These are phyloP conservation scores for Rhinocladiella similis DNA, from an alignment of 2,329 filamentous ascomycete genomes.

Conservation along the genomic window DNA sequence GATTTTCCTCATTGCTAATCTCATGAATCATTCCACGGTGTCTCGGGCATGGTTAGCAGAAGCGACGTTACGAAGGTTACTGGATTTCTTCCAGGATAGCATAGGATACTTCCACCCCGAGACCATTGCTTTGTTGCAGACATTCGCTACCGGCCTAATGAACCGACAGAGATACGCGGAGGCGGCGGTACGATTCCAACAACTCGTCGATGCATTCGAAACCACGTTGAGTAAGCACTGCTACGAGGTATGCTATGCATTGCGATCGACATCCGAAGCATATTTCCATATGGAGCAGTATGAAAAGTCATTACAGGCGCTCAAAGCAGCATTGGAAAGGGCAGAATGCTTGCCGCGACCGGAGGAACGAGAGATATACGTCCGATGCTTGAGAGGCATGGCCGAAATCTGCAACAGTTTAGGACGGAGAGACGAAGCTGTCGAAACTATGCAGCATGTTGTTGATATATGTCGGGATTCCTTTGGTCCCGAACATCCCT, in stretches of 20 bases:
- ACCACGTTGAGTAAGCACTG: constrained; percentile 25
- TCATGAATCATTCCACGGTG: constrained; percentile 20
- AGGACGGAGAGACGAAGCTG: constrained; percentile 26
- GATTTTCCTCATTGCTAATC: constrained; percentile 26
- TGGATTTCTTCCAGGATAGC: constrained; percentile 31
- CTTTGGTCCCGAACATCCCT: constrained; percentile 29
- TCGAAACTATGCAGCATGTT: constrained; percentile 28
- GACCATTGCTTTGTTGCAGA: constrained; percentile 30
- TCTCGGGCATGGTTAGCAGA: constrained; percentile 27
- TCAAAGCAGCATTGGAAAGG: constrained; percentile 27
- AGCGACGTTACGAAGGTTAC: constrained; percentile 23
- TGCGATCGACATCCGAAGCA: constrained; percentile 28
- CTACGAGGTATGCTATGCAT: constrained; percentile 30
- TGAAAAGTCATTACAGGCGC: constrained; percentile 22
- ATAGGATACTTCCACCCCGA: constrained; percentile 31
- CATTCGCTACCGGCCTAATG: constrained; percentile 28
- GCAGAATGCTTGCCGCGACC: constrained; percentile 19
- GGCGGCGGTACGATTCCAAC: constrained; percentile 29
- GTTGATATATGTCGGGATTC: constrained; percentile 27
- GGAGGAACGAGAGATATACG: constrained; percentile 31
- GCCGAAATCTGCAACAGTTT: constrained; percentile 28
- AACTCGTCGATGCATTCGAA: constrained; percentile 29
- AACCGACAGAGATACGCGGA: constrained; percentile 28
- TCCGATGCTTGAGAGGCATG: constrained; percentile 28
- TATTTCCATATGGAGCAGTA: constrained; percentile 29